Evolutionary conservation across 1,284 basidiomycete species (phyloP).

Genomic region (Puccinia novopanici): DNA sequence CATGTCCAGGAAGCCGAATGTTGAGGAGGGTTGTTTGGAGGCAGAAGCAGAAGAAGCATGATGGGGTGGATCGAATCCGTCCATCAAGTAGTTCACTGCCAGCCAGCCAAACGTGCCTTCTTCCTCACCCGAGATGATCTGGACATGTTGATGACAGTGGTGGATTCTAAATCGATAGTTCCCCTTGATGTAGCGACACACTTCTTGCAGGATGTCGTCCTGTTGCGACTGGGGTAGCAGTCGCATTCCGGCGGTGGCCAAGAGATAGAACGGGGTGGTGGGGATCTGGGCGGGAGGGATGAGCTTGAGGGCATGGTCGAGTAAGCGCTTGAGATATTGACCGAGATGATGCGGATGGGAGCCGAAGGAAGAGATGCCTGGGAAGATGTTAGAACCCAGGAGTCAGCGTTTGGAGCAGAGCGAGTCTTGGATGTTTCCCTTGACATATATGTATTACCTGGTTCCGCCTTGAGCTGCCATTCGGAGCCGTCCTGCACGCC

Average conservation of each 20-base stretch:
- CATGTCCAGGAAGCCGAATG: conserved; percentile 99
- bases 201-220: conserved; percentile 70
- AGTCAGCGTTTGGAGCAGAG: too few relatives aligned
- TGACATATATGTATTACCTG: conserved; percentile 65
- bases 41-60: conserved; percentile 64
- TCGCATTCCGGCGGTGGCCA: conserved; percentile 98
- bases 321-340: conserved; percentile 75
- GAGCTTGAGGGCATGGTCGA: conserved; percentile 77
- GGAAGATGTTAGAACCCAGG: too few relatives aligned
- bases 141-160: conserved; percentile 79
- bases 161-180: conserved; percentile 78
- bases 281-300: conserved; percentile 81
- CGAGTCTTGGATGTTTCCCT: too few relatives aligned
- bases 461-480: conserved; percentile 90
- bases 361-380: conserved; percentile 85
- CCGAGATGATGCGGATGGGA: conserved; percentile 71
- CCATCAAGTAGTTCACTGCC: conserved; percentile 98
- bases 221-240: conserved; percentile 73
- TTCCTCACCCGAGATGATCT: conserved; percentile 95
- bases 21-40: conserved; percentile 66
- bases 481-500: conserved; percentile 76
- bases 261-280: conserved; percentile 85
- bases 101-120: conserved; percentile 99
- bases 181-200: conserved; percentile 74
- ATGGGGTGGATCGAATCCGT: conserved; percentile 71